These are phyloP conservation scores for Aspergillus baeticus DNA, from an alignment of 495 filamentous ascomycete species.

Conservation along the genomic window DNA sequence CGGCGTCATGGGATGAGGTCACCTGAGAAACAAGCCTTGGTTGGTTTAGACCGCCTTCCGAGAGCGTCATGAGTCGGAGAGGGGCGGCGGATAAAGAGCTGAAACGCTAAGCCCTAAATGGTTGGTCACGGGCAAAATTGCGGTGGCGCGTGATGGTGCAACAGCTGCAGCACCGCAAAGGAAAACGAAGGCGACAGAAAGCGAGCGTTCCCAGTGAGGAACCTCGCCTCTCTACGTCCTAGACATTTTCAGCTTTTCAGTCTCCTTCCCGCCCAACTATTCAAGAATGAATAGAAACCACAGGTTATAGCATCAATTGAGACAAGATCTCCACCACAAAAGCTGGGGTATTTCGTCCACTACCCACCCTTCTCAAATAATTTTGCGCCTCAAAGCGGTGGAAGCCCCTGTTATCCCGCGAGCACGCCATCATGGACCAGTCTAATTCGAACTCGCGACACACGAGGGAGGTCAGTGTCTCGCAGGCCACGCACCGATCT, in stretches of 20 bases:
- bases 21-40: no score
- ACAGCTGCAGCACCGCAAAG: background rate
- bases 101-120: background rate
- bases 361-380: constrained; percentile 1
- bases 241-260: background rate
- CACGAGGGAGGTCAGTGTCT: constrained; percentile 20
- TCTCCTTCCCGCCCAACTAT: background rate
- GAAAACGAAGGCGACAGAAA: background rate
- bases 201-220: background rate
- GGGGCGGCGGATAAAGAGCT: background rate
- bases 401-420: constrained; percentile 18
- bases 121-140: constrained; percentile 5
- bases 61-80: background rate
- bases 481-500: constrained; percentile 24
- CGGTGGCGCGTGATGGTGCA: constrained; percentile 8
- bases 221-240: background rate
- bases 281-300: background rate
- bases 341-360: constrained; percentile 14
- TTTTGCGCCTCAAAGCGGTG: constrained; percentile 2
- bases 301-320: constrained; percentile 1
- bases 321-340: constrained; percentile 8
- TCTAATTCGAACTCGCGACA: constrained; percentile 29
- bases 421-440: constrained; percentile 43
- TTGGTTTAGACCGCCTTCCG: background rate
- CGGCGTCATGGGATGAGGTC: no score